Conservation (phyloP, 257 asterid genomes). For the Rauvolfia tetraphylla region DNA sequence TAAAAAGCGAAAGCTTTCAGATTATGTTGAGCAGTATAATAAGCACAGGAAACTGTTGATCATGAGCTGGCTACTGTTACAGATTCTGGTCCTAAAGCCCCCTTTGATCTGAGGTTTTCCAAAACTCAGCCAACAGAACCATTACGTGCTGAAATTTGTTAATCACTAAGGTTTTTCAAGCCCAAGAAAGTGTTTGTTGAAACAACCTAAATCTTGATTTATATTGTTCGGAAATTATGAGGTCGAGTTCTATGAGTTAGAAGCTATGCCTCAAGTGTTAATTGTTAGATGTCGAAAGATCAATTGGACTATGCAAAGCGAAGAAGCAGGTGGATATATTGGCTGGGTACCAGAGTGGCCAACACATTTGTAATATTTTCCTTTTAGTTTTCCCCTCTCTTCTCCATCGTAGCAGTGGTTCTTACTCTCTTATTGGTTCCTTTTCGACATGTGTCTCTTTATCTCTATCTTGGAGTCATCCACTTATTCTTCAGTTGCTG, state of each 20-base stretch:
- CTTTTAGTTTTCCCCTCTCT: not conserved
- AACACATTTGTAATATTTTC: no score
- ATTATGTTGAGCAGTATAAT: not conserved
- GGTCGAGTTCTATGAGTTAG: not conserved
- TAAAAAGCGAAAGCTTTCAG: not conserved
- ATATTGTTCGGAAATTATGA: not conserved
- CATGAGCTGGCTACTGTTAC: not conserved
- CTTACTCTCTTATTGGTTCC: not conserved
- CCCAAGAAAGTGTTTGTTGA: not conserved
- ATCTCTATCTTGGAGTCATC: not conserved
- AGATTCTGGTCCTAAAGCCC: not conserved
- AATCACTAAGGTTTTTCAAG: not conserved
- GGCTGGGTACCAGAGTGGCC: not conserved
- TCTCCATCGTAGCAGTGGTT: not conserved
- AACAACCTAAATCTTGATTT: not conserved
- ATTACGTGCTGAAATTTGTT: no score
- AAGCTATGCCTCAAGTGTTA: not conserved
- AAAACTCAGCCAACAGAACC: not conserved
- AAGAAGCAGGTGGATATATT: not conserved
- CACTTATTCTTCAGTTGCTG: not conserved
- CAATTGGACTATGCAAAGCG: not conserved
- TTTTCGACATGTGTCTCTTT: no score
- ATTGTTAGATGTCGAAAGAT: not conserved
- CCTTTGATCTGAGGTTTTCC: not conserved
- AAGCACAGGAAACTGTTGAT: not conserved